Percentiles rank a stretch among this genome's conserved stretches.
These are phyloP conservation scores for Starmera caribaea DNA, from an alignment of 805 yeast genomes.

Conservation along the genomic window DNA sequence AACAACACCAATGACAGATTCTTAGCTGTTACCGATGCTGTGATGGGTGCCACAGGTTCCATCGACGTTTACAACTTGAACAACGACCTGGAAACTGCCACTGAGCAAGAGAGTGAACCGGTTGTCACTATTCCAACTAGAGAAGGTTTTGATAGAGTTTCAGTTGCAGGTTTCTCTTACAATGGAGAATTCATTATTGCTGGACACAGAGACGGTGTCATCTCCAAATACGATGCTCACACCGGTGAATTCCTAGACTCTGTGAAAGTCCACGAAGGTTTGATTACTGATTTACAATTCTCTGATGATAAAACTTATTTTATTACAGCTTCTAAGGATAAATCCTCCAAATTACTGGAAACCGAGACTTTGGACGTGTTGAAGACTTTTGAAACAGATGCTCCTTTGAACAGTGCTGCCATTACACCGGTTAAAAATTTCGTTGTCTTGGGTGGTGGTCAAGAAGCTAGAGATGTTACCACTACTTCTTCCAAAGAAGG, in stretches of 20 bases:
- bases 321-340: conserved; percentile 89
- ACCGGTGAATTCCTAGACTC: conserved; percentile 63
- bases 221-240: conserved; percentile 68
- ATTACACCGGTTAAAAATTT: conserved; percentile 90
- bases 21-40: conserved; percentile 78
- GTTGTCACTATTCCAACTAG: conserved; percentile 48
- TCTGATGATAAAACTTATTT: conserved; percentile 82
- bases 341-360: conserved; percentile 68
- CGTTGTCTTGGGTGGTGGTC: conserved; percentile 97
- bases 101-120: conserved; percentile 44
- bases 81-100: conserved; percentile 28
- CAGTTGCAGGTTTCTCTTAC: conserved; percentile 84
- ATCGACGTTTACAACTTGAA: conserved; percentile 59
- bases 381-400: conserved; percentile 76
- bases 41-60: conserved; percentile 82
- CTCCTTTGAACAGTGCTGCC: conserved; percentile 92
- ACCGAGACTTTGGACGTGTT: conserved; percentile 63
- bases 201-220: conserved; percentile 81
- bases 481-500: conserved; percentile 93
- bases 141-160: conserved; percentile 51
- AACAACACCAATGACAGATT: conserved; percentile 61
- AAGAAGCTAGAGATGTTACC: conserved; percentile 96
- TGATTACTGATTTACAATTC: conserved; percentile 84
- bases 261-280: conserved; percentile 61
- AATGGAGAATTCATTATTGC: conserved; percentile 67